Percentiles rank a stretch among this genome's conserved stretches.
These are phyloP conservation scores for Pichia nakasei DNA, from an alignment of 805 yeast genomes.

Conservation along the genomic window DNA sequence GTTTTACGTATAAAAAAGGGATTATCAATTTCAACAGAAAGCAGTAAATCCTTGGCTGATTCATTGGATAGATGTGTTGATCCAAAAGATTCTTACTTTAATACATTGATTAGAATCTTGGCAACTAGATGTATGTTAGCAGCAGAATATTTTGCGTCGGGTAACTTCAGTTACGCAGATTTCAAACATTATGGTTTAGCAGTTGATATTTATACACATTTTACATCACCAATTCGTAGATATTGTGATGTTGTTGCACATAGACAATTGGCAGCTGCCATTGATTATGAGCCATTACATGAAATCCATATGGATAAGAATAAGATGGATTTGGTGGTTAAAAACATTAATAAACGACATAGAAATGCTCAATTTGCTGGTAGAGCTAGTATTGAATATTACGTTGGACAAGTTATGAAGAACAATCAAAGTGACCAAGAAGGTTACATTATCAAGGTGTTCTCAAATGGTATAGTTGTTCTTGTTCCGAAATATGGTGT, in stretches of 20 bases:
- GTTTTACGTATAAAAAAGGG: slow-evolving; percentile 78
- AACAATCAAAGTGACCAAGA: slow-evolving; percentile 71
- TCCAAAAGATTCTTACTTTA: slow-evolving; percentile 78
- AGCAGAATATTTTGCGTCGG: slow-evolving; percentile 93
- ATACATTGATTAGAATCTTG: slow-evolving; percentile 89
- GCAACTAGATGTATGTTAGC: slow-evolving; percentile 99
- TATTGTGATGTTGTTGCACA: slow-evolving; percentile 98
- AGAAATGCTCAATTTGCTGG: slow-evolving; percentile 99
- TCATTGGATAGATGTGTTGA: slow-evolving; percentile 86
- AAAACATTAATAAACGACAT: slow-evolving; percentile 87
- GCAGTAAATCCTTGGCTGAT: slow-evolving; percentile 87
- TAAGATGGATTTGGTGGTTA: slow-evolving; percentile 82
- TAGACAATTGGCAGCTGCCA: slow-evolving; percentile 96
- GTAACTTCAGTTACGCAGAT: slow-evolving; percentile 82
- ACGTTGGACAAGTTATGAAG: slow-evolving; percentile 96
- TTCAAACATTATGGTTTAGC: slow-evolving; percentile 97
- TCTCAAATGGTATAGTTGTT: slow-evolving; percentile 90
- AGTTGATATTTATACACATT: slow-evolving; percentile 94
- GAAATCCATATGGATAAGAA: slow-evolving; percentile 76
- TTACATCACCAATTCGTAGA: slow-evolving; percentile 96
- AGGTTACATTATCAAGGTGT: slow-evolving; percentile 87
- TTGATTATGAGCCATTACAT: slow-evolving; percentile 81
- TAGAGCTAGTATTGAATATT: slow-evolving; percentile 93
- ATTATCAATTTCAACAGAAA: slow-evolving; percentile 66
- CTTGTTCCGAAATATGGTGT: slow-evolving; percentile 94